Conservation (phyloP, 139 green algal species). For the Trebouxia sp. region DNA sequence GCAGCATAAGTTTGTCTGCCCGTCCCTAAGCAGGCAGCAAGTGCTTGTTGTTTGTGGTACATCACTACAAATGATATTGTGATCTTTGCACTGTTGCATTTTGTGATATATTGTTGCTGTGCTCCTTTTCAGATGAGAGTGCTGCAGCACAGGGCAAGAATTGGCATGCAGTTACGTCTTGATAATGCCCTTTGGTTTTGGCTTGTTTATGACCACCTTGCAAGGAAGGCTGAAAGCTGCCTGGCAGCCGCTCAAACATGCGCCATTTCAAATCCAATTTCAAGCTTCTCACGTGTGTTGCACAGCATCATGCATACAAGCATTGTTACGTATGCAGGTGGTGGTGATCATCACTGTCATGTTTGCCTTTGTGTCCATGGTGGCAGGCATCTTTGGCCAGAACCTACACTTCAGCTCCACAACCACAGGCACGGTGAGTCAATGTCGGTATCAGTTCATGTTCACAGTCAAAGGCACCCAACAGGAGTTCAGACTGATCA, state of each 20-base stretch:
- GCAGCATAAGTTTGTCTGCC: no score
- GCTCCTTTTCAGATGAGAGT: no score
- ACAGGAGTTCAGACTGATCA: neutral
- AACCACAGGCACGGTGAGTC: neutral
- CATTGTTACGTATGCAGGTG: neutral
- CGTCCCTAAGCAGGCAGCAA: no score
- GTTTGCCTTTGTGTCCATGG: conserved; percentile 33
- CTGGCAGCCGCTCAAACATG: neutral
- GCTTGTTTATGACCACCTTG: no score
- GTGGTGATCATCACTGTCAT: conserved; percentile 31
- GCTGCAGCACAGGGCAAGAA: no score
- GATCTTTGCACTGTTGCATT: no score
- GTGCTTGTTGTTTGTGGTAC: no score
- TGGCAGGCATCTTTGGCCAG: conserved; percentile 34
- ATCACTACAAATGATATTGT: no score
- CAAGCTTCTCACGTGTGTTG: neutral
- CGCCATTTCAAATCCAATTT: neutral
- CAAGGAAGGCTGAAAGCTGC: no score
- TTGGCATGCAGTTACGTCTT: no score
- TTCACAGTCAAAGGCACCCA: neutral
- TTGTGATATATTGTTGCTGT: no score
- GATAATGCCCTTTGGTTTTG: no score
- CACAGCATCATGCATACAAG: neutral
- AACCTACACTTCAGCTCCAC: conserved; percentile 32
- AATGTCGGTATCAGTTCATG: neutral